Evolutionary conservation across 495 filamentous ascomycete species (phyloP), one percentile per base, ranked within the genome.

Genomic region (Penicillium canariense): DNA sequence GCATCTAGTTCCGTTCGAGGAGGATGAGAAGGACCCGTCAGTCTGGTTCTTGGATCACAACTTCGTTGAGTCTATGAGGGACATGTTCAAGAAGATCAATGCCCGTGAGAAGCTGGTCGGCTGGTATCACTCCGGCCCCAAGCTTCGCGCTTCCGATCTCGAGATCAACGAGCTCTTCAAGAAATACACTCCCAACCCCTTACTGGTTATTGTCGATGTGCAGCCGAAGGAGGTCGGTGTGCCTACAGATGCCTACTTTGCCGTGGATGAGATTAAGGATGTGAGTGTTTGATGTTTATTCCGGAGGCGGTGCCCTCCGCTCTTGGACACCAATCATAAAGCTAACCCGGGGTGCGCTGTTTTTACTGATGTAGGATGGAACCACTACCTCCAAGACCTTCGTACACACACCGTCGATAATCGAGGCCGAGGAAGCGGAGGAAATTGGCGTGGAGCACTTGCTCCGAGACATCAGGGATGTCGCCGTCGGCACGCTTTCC

Each of bases 71-170:
- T 89, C 87, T 59, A 98, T 98, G 94, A 94, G 92, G 80, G 94
- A 98, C 74, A 98, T 98, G 94, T 98, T 98, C 81, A 98, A 98
- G 82, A 97, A 97, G 76, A 91, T 98, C 78, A 98, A 98, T 79
- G 94, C 94, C 52, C 81, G 91, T 50, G 94, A 98, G 77, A 98
- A 98, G 85, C 81, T 98, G 67, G 92, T 98, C 78, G 94, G 94
- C 72, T 98, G 94, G 94, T 98, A 98, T 74, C 94, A 98, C 72
- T 96, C 95, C 8, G 94, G 94, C 45, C 94, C 94, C 20, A 98
- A 98, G 78, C 80, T 98, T 63, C 86, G 94, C 60, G 95, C 92
- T 50, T 96, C 92, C 35, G 94, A 98, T 81, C 81, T 97, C 62
- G 91, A 97, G 78, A 96, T 98, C 84, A 98, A 98, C 77, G 94